Conservation (phyloP, 768 basidiomycete genomes). For the Tulasnella calospora region DNA sequence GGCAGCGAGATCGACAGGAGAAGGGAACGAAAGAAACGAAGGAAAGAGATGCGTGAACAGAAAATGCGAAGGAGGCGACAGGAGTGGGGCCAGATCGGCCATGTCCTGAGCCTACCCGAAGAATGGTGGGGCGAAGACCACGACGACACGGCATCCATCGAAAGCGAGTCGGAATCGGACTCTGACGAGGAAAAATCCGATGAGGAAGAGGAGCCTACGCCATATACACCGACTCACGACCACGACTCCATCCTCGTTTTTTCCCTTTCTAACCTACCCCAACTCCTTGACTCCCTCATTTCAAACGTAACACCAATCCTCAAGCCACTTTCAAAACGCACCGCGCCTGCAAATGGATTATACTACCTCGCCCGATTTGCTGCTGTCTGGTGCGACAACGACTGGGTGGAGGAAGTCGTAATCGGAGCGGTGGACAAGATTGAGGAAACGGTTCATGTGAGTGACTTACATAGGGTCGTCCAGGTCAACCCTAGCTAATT, state of each 20-base stretch:
- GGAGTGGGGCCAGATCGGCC: conserved; percentile 42
- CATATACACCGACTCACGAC: conserved; percentile 67
- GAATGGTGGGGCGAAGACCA: conserved; percentile 51
- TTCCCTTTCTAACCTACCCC: conserved; percentile 69
- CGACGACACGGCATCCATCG: conserved; percentile 22
- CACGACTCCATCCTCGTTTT: conserved; percentile 92
- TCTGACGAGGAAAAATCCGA: conserved; percentile 43
- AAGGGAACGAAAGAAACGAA: conserved; percentile 51
- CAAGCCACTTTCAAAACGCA: conserved; percentile 46
- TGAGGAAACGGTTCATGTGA: conserved; percentile 86
- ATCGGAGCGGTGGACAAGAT: conserved; percentile 88
- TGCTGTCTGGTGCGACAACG: conserved; percentile 81
- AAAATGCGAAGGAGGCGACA: conserved; percentile 51
- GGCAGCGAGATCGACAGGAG: conserved; percentile 56
- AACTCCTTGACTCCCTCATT: conserved; percentile 78
- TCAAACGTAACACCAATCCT: conserved; percentile 65
- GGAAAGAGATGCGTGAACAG: conserved; percentile 49
- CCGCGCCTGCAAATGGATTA: conserved; percentile 84
- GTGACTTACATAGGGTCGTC: conserved; percentile 36
- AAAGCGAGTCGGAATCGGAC: conserved; percentile 35
- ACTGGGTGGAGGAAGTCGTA: conserved; percentile 89
- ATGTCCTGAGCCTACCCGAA: conserved; percentile 46
- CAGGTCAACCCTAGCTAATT: conserved; percentile 5
- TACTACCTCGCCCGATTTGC: conserved; percentile 92
- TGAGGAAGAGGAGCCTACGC: conserved; percentile 44